Evolutionary conservation across 768 basidiomycete species (phyloP).

Genomic region (Sporobolomyces phaffii): DNA sequence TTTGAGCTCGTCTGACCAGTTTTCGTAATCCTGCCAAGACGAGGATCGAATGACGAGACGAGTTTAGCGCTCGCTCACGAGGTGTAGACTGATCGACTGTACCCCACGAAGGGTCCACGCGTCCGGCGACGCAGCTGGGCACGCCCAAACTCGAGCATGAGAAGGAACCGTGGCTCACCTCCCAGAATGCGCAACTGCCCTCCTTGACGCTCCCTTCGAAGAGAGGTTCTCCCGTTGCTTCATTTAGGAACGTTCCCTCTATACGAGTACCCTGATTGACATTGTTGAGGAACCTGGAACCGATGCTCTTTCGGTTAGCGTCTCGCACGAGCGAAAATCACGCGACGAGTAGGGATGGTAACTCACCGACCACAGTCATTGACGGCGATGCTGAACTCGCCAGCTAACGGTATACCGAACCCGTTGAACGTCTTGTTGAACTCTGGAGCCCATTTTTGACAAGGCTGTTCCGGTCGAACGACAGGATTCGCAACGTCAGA

Average conservation of each 20-base stretch:
- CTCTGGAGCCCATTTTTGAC: slow-evolving; percentile 60
- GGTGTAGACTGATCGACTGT: no score
- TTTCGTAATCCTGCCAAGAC: slow-evolving; percentile 55
- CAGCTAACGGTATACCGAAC: slow-evolving; percentile 57
- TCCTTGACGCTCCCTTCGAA: slow-evolving; percentile 42
- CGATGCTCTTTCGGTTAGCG: no score
- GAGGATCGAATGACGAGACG: neutral
- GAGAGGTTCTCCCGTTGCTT: neutral
- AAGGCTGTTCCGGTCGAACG: slow-evolving; percentile 62
- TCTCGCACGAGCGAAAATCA: no score
- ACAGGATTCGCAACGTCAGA: no score
- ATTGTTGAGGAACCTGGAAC: slow-evolving; percentile 46
- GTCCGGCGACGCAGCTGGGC: no score
- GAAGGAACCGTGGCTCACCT: slow-evolving; percentile 45
- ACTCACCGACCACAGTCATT: slow-evolving; percentile 58
- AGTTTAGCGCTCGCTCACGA: no score
- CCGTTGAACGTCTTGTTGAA: slow-evolving; percentile 67
- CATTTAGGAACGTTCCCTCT: slow-evolving; percentile 59
- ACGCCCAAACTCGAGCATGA: no score
- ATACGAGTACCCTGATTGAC: slow-evolving; percentile 65
- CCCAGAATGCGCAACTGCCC: slow-evolving; percentile 69
- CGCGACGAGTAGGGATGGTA: slow-evolving; percentile 38
- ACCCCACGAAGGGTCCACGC: no score
- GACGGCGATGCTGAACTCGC: slow-evolving; percentile 76
- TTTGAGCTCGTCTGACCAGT: slow-evolving; percentile 62